Percentiles rank a stretch among this genome's conserved stretches.
Evolutionary conservation across 495 filamentous ascomycete genomes (phyloP).

Genomic region (Penicillium bovifimosum): DNA sequence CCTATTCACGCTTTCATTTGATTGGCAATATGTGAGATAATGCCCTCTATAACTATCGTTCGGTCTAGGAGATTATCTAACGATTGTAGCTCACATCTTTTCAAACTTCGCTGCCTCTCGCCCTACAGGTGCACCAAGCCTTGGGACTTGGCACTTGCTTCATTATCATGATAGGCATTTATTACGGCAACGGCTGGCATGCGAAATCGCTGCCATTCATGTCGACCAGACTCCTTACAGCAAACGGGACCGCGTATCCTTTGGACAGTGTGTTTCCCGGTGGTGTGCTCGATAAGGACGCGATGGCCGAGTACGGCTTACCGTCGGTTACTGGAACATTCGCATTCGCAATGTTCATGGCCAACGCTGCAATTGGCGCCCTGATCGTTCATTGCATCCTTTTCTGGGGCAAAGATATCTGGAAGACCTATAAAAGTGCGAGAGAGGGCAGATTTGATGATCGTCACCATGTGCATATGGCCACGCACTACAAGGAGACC

Average conservation of each 20-base stretch:
- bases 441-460: conserved; percentile 29
- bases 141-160: conserved; percentile 15
- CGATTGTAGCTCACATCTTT: conserved; percentile 25
- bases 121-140: conserved; percentile 16
- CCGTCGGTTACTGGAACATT: conserved; percentile 43
- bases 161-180: conserved; percentile 22
- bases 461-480: conserved; percentile 43
- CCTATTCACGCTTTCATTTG: conserved; percentile 43
- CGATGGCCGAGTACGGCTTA: conserved; percentile 30
- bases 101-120: conserved; percentile 31
- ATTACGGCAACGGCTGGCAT: conserved; percentile 27
- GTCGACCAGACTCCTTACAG: conserved; percentile 18
- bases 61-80: conserved; percentile 6
- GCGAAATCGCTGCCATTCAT: conserved; percentile 26
- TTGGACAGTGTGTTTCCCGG: conserved; percentile 26
- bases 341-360: conserved; percentile 28
- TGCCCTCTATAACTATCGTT: too few species aligned
- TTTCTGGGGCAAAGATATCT: conserved; percentile 37
- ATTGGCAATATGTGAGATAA: conserved; percentile 52
- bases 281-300: conserved; percentile 30
- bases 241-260: conserved; percentile 23
- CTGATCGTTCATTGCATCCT: conserved; percentile 29
- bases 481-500: conserved; percentile 44
- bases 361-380: conserved; percentile 34
- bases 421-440: conserved; percentile 22